Conservation (phyloP, 1,284 basidiomycete genomes). For the Anthracocystis setariae region DNA sequence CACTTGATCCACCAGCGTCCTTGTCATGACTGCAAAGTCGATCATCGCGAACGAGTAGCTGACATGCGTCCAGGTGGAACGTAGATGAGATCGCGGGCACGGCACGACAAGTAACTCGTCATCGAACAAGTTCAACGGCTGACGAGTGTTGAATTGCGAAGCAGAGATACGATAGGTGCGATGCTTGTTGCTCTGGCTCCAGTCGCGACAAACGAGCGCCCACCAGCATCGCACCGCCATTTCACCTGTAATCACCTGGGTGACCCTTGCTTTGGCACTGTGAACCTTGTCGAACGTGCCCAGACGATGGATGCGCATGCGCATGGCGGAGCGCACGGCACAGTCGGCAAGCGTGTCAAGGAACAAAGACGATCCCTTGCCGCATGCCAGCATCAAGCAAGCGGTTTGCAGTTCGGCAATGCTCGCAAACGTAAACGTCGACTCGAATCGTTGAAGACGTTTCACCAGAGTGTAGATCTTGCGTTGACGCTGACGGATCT, state of each 20-base stretch:
- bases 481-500: conserved; percentile 27
- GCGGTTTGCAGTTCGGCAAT: conserved; percentile 34
- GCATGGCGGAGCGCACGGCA: conserved; percentile 40
- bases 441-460: conserved; percentile 32
- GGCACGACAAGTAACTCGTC: conserved; percentile 30
- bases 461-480: conserved; percentile 36
- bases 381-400: conserved; percentile 27
- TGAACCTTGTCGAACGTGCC: conserved; percentile 27
- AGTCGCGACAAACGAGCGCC: conserved; percentile 38
- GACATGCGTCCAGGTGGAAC: conserved; percentile 40
- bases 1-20: conserved; percentile 40
- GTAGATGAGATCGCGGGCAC: conserved; percentile 25
- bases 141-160: conserved; percentile 35
- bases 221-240: conserved; percentile 47
- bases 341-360: conserved; percentile 32
- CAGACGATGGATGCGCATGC: conserved; percentile 44
- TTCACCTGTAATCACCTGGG: conserved; percentile 19
- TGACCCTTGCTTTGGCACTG: background rate
- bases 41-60: conserved; percentile 37
- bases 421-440: conserved; percentile 21
- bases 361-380: conserved; percentile 26
- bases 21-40: conserved; percentile 37
- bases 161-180: conserved; percentile 36
- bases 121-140: conserved; percentile 40
- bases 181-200: conserved; percentile 30